Evolutionary conservation across 192 early-diverging fungal species (phyloP).

Genomic region (Linnemannia elongata): DNA sequence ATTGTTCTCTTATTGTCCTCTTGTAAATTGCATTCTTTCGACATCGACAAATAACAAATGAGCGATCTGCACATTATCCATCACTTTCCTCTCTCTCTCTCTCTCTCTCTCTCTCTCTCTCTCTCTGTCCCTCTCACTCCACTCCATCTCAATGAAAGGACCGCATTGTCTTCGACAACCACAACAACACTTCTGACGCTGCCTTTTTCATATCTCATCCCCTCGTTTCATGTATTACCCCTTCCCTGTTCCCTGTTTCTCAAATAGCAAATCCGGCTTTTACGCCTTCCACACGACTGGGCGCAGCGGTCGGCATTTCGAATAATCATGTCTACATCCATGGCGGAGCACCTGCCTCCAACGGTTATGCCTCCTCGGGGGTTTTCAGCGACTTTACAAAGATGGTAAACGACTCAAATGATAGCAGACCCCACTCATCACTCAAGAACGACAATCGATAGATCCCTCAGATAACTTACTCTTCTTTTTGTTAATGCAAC

Average conservation of each 20-base stretch:
- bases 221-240: background rate
- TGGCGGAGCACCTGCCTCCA: constrained; percentile 28
- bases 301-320: constrained; percentile 39
- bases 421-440: too few species aligned
- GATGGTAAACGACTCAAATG: constrained; percentile 18
- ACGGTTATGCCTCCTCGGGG: constrained; percentile 21
- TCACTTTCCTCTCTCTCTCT: background rate
- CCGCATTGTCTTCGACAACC: background rate
- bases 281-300: constrained; percentile 29
- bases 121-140: too few species aligned
- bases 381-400: constrained; percentile 27
- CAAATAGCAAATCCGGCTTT: constrained; percentile 25
- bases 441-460: background rate
- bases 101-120: background rate
- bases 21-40: background rate
- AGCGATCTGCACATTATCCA: background rate
- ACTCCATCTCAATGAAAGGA: background rate
- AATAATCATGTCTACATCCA: constrained; percentile 25
- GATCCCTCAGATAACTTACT: background rate
- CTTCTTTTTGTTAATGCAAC: background rate
- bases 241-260: background rate
- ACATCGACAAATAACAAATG: background rate
- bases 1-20: background rate
- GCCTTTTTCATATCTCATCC: background rate
- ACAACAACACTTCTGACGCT: background rate